Percentiles rank a stretch among this genome's conserved stretches.
Evolutionary conservation across 2,329 filamentous ascomycete species (phyloP).

Genomic region (Purpureocillium lavendulum): DNA sequence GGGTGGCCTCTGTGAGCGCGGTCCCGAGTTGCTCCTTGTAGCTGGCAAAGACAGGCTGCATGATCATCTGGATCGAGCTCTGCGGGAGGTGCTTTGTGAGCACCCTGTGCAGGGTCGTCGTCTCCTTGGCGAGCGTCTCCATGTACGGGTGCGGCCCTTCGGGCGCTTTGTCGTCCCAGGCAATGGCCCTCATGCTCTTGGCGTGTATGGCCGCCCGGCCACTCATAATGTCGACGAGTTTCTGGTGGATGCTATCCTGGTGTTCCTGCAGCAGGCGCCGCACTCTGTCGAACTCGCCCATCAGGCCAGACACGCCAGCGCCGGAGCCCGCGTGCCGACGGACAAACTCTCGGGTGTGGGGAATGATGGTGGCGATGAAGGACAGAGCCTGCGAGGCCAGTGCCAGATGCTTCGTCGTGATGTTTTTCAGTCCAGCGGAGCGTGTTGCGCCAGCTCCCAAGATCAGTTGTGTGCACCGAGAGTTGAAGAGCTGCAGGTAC

Average conservation of each 20-base stretch:
- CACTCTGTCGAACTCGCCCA: slow-evolving; percentile 84
- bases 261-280: slow-evolving; percentile 80
- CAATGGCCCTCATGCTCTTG: slow-evolving; percentile 62
- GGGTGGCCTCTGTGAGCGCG: slow-evolving; percentile 56
- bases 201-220: slow-evolving; percentile 66
- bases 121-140: slow-evolving; percentile 82
- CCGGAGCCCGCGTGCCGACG: slow-evolving; percentile 60
- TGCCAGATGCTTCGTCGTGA: slow-evolving; percentile 90
- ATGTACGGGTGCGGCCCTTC: slow-evolving; percentile 59
- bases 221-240: slow-evolving; percentile 88
- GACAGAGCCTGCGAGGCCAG: slow-evolving; percentile 82
- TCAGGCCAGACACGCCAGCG: slow-evolving; percentile 47
- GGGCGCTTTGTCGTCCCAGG: slow-evolving; percentile 55
- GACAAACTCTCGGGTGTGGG: slow-evolving; percentile 85
- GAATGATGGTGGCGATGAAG: slow-evolving; percentile 80
- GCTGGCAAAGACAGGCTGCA: slow-evolving; percentile 73
- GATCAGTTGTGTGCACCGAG: slow-evolving; percentile 90
- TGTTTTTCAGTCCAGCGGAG: slow-evolving; percentile 87
- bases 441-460: slow-evolving; percentile 86
- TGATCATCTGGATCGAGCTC: slow-evolving; percentile 69
- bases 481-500: slow-evolving; percentile 91
- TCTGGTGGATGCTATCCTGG: slow-evolving; percentile 83
- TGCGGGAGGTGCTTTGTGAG: slow-evolving; percentile 76
- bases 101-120: slow-evolving; percentile 73
- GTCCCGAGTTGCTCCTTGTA: slow-evolving; percentile 74